phyloP scores from a whole-genome alignment of 768 basidiomycete genomes.

The Trametopsis cervina region DNA sequence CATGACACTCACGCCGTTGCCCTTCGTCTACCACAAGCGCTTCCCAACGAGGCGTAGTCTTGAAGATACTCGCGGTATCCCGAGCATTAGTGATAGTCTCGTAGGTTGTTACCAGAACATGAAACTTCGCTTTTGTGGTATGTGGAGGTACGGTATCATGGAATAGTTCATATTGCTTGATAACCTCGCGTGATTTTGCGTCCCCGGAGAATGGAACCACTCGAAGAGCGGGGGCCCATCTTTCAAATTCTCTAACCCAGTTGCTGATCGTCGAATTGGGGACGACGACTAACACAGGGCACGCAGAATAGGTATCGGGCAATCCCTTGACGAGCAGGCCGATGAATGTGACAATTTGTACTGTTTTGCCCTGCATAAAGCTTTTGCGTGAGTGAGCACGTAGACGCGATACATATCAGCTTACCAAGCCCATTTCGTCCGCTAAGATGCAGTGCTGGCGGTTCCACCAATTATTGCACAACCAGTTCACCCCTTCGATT shows the following conservation, averaged over 20 bases:
- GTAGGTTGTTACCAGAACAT: conserved; percentile 91
- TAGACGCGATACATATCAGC: conserved; percentile 14
- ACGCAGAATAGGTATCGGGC: conserved; percentile 31
- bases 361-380: conserved; percentile 69
- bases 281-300: conserved; percentile 84
- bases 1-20: conserved; percentile 73
- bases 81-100: conserved; percentile 67
- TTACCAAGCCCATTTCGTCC: conserved; percentile 94
- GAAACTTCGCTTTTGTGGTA: conserved; percentile 58
- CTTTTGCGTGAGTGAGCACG: no score
- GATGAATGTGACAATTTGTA: conserved; percentile 84
- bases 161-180: conserved; percentile 76
- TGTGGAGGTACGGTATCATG: conserved; percentile 36
- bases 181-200: conserved; percentile 67
- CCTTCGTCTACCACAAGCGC: conserved; percentile 91
- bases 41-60: conserved; percentile 85
- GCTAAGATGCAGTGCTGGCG: conserved; percentile 83
- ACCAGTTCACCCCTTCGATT: conserved; percentile 79
- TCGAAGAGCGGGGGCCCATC: conserved; percentile 68
- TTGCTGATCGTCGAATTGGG: conserved; percentile 95
- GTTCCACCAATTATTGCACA: conserved; percentile 85
- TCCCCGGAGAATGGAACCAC: conserved; percentile 89
- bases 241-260: conserved; percentile 92
- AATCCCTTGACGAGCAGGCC: conserved; percentile 46
- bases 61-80: conserved; percentile 75